These are phyloP conservation scores for Murraya paniculata DNA, from an alignment of 345 rosid genomes.

Conservation along the genomic window DNA sequence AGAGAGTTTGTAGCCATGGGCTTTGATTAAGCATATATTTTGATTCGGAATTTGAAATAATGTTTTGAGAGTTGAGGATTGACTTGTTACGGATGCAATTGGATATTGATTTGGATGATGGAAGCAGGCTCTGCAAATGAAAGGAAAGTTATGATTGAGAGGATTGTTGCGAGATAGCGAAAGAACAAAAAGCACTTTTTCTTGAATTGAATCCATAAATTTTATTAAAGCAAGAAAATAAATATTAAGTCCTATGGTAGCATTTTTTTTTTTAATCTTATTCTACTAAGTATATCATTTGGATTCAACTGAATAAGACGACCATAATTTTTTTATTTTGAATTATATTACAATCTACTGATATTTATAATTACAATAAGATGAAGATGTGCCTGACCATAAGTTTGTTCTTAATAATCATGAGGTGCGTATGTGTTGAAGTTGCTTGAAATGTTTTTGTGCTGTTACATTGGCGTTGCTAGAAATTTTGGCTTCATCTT, in stretches of 20 bases:
- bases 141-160: background rate
- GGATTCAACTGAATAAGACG: too few species aligned
- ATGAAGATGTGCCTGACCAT: background rate
- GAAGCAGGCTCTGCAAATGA: background rate
- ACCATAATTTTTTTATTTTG: too few species aligned
- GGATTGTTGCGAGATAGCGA: too few species aligned
- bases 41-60: background rate
- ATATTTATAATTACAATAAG: too few species aligned
- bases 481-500: background rate
- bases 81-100: background rate
- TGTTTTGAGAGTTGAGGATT: background rate
- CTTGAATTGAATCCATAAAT: too few species aligned
- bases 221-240: too few species aligned
- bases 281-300: too few species aligned
- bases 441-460: conserved; percentile 23
- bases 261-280: too few species aligned
- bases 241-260: too few species aligned
- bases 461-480: conserved; percentile 6
- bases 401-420: background rate
- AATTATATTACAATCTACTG: too few species aligned
- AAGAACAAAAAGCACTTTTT: too few species aligned
- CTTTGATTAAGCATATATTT: background rate
- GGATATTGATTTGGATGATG: background rate
- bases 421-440: conserved; percentile 18
- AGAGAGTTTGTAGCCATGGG: background rate